Conservation (phyloP, 1,139 yeast genomes). For the Saccharomycopsis crataegensis region DNA sequence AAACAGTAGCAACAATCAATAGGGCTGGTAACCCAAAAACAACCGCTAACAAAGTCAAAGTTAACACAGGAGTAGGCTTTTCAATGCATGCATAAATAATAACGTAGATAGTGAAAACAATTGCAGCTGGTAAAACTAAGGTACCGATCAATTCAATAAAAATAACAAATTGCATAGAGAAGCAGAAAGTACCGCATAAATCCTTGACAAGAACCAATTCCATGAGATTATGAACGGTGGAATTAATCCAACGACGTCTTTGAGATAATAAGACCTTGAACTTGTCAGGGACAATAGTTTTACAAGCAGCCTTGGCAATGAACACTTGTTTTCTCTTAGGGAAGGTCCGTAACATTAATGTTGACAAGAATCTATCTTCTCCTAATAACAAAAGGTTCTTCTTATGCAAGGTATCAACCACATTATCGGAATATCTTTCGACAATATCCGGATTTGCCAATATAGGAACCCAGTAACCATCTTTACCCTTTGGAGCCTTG, state of each 20-base stretch:
- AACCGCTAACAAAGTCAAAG: slow-evolving; percentile 70
- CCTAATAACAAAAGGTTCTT: slow-evolving; percentile 86
- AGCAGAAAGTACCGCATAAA: slow-evolving; percentile 93
- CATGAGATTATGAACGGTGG: slow-evolving; percentile 92
- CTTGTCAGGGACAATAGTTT: slow-evolving; percentile 82
- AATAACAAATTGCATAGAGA: slow-evolving; percentile 94
- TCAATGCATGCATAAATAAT: slow-evolving; percentile 67
- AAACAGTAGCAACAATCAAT: slow-evolving; percentile 81
- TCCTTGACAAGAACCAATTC: slow-evolving; percentile 85
- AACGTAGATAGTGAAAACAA: slow-evolving; percentile 79
- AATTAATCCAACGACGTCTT: slow-evolving; percentile 97
- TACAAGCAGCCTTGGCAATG: slow-evolving; percentile 92
- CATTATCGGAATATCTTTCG: slow-evolving; percentile 88
- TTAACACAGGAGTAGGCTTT: slow-evolving; percentile 75
- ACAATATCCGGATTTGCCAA: slow-evolving; percentile 95
- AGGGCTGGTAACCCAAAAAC: slow-evolving; percentile 89
- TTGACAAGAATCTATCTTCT: slow-evolving; percentile 85
- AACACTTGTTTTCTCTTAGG: slow-evolving; percentile 92
- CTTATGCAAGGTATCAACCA: slow-evolving; percentile 77
- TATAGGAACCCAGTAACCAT: slow-evolving; percentile 95
- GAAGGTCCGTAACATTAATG: slow-evolving; percentile 86
- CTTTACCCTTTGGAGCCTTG: slow-evolving; percentile 83
- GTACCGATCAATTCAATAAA: slow-evolving; percentile 86
- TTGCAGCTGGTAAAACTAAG: slow-evolving; percentile 86
- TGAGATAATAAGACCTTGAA: slow-evolving; percentile 82